Base-by-base conservation (phyloP, 495 filamentous ascomycete species). In the Hypoxylon subgilvum region DNA sequence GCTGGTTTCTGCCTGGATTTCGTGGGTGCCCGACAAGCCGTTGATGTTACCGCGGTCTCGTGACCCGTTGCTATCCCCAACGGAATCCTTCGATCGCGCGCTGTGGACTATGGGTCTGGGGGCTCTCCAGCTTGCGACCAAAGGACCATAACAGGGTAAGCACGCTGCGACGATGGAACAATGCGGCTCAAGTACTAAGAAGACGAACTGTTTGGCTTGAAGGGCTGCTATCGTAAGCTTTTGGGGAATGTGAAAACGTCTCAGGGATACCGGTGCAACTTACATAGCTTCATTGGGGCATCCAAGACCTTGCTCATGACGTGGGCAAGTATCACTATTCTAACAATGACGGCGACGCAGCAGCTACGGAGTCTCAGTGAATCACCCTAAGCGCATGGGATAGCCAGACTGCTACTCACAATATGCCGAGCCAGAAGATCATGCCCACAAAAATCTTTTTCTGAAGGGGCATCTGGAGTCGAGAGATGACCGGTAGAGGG, bases 121-220 rank as follows among this genome's bases (percentile, higher is more conserved):
- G 5, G 14, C 25, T 4, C 42, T 17, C 4, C 42, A 13, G 14
- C 42, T 19, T 9, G 5, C 1, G 1, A 27, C 1, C 5, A 45
- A 13, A 1, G 42, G 27, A 2, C 42, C 42, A 12, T 45, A 45
- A 30, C 28, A 51, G 19, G 66, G 66, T 5, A 69, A 38, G 45
- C 57, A 66, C 4, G 63, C 63, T 0, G 66, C 63, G 21, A 69
- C 63, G 40, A 69, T 63, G 19, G 66, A 69, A 28, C 57, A 66
- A 39, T 69, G 62, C 7, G 66, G 58, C 42, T 69, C 66, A 8
- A 69, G 40, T 4, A 63, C 28, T 45, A 55, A 34, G 27, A 58
- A 69, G 23, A 60, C 25, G 38, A 51, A 65, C 23, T 45, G 23
- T 3, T 5, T 31, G 12, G 14, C 23, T 45, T 31, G 2, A 9